Base-by-base conservation (phyloP, 306 rosid genomes). In the Sicyos edulis region DNA sequence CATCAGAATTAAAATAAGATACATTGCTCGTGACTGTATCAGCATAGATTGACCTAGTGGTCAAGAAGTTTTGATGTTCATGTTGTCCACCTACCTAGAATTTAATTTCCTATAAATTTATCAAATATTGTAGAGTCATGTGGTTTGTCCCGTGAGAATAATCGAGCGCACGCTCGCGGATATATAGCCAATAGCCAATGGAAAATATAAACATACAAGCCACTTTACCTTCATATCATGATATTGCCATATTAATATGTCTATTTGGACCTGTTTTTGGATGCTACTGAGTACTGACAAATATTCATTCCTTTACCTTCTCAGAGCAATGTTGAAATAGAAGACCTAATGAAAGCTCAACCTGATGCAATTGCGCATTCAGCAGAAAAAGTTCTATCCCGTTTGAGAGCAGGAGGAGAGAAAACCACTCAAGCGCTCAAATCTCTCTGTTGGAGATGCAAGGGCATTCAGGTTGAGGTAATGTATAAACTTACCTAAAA, bases 381-480 rank as follows among this genome's bases (percentile, higher is more conserved):
- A 52, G 96, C 96, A 64, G 82, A 87, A 71, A 93, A 88, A 83
- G 87, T 93, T 75, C 83, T 93, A 77, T 85, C 95, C 72, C 92
- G 93, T 76, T 52, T 93, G 77, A 87, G 88, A 86, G 92, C 85
- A 45, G 93, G 83, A 74, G 99, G 95, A 59, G 99, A 93, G 81
- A 88, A 86, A 85, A 86, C 89, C 22, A 70, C 85, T 15, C 95
- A 86, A 79, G 97, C 97, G 47, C 90, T 93, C 44, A 90, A 88
- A 80, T 90, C 96, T 75, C 80, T 93, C 14, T 93, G 97, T 81
- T 93, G 88, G 91, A 87, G 92, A 82, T 82, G 80, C 74, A 90
- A 87, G 95, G 89, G 97, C 69, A 79, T 93, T 68, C 95, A 88
- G 83, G 99, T 86, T 70, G 99, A 93, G 96, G 99, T 93, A 85